Conservation (phyloP, 352 stramenopile species). For the Phytophthora hybrid region DNA sequence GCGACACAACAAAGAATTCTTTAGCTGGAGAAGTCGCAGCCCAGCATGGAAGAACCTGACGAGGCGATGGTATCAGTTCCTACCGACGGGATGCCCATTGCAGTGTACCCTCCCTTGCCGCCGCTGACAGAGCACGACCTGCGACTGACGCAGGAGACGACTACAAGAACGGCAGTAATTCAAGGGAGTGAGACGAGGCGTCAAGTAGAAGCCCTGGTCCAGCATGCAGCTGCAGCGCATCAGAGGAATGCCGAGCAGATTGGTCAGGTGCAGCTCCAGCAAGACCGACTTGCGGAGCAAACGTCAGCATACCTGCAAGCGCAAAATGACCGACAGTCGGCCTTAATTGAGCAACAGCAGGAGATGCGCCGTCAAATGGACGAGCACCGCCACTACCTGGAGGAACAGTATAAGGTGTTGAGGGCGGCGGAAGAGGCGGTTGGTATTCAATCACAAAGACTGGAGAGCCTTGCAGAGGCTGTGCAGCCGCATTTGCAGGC, state of each 20-base stretch:
- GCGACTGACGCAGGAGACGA: neutral
- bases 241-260: conserved; percentile 13
- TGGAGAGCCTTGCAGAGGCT: conserved; percentile 10
- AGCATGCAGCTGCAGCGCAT: conserved; percentile 21
- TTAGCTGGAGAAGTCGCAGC: neutral
- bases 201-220: conserved; percentile 22
- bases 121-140: neutral
- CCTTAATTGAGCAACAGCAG: conserved; percentile 18
- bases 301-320: conserved; percentile 19
- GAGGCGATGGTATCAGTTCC: neutral
- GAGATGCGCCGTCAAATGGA: conserved; percentile 29
- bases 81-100: neutral
- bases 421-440: conserved; percentile 5
- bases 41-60: neutral
- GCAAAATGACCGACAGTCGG: neutral
- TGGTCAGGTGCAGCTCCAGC: conserved; percentile 18
- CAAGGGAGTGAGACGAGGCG: neutral
- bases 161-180: neutral
- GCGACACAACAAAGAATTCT: neutral
- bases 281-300: conserved; percentile 16
- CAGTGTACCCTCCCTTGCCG: neutral
- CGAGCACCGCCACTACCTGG: conserved; percentile 13
- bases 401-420: conserved; percentile 23
- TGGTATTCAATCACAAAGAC: conserved; percentile 8
- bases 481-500: conserved; percentile 13